Evolutionary conservation across 2,329 filamentous ascomycete species (phyloP), one percentile per base, ranked within the genome.

Genomic region (Talaromyces pinophilus): DNA sequence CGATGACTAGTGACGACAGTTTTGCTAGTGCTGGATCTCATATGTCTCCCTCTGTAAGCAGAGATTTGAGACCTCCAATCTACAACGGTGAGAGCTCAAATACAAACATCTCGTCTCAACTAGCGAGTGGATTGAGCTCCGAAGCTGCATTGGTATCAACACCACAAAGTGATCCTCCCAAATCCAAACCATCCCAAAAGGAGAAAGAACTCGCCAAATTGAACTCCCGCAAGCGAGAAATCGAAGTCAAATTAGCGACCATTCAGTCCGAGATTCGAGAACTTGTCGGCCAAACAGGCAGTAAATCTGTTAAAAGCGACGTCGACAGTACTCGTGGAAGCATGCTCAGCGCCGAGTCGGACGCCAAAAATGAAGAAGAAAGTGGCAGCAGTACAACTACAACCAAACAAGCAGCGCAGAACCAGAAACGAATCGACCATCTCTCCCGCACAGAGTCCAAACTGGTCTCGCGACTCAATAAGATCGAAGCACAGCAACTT

Each of bases 181-280:
- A 73, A 25, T 72, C 71, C 64, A 78, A 77, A 59, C 71, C 75
- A 38, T 73, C 70, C 1, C 74, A 75, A 52, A 75, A 81, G 46
- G 79, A 81, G 62, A 81, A 80, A 67, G 78, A 82, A n/a, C 72
- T 82, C 17, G 73, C 76, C 44, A 82, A 81, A 66, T 71, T 82
- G 5, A 73, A 77, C 1, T 72, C 78, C n/a, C 75, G 76, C 30
- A 80, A 80, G 71, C 75, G 74, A 52, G 73, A 77, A 48, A 68
- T 81, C 30, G 76, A 81, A 59, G 68, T 72, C 22, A 78, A 78
- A 48, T 70, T 82, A 7, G 76, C 79, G 1, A 71, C 71, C 13
- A 71, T 78, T 33, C 75, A 76, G 19, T 67, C 74, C 19, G 77
- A 79, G 64, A 72, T 77, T 30, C 73, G 77, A 28, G 71, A 73